Conservation (phyloP, 257 asterid species). For the Salvia rosmarinus region DNA sequence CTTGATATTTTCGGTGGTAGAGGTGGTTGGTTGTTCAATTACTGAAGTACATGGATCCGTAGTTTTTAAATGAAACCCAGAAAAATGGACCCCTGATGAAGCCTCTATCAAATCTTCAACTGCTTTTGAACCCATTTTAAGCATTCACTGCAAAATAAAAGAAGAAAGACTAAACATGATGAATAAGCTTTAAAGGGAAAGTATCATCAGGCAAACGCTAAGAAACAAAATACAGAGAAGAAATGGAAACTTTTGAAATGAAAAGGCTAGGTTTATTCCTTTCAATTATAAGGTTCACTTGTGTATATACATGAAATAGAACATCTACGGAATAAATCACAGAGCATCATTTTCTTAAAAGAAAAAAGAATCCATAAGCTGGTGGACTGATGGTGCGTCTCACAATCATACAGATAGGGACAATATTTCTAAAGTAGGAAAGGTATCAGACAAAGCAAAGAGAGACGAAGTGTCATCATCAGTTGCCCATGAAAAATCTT, state of each 20-base stretch:
- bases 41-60: slow-evolving; percentile 41
- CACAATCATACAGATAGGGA: slow-evolving; percentile 31
- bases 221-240: slow-evolving; percentile 18
- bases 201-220: slow-evolving; percentile 3
- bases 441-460: slow-evolving; percentile 35
- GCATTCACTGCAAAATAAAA: slow-evolving; percentile 34
- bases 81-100: slow-evolving; percentile 88
- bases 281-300: slow-evolving; percentile 11
- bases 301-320: background rate
- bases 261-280: slow-evolving; percentile 14
- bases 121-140: slow-evolving; percentile 78
- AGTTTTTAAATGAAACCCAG: slow-evolving; percentile 81
- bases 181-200: slow-evolving; percentile 21
- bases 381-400: slow-evolving; percentile 31
- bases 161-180: background rate
- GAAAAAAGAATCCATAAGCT: slow-evolving; percentile 14
- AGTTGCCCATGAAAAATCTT: slow-evolving; percentile 33
- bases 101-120: slow-evolving; percentile 91
- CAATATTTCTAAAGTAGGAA: slow-evolving; percentile 33
- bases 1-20: slow-evolving; percentile 60
- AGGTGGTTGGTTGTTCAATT: slow-evolving; percentile 58
- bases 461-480: slow-evolving; percentile 36
- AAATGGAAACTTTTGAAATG: slow-evolving; percentile 1
- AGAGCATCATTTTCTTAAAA: background rate
- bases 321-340: background rate